Base-by-base conservation (phyloP, 345 rosid genomes). In the Corymbia maculata region DNA sequence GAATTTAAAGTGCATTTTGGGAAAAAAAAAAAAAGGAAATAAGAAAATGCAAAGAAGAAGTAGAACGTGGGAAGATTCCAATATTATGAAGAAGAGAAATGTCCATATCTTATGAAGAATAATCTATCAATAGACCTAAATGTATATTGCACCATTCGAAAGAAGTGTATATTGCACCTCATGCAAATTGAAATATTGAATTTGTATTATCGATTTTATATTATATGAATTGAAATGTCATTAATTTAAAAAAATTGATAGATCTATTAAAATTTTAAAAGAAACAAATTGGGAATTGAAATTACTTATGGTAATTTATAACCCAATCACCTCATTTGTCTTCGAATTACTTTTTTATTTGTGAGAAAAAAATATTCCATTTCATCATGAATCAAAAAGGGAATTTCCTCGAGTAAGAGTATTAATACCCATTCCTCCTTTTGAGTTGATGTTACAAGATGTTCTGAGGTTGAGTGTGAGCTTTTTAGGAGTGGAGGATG, bases 151-250 rank as follows among this genome's bases (percentile, higher is more conserved):
- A 8, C 47, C 24, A 0, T 70, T 70, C 22, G 9, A 36, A 36
- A 21, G 47, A 36, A 19, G 9, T 17, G 80, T n/a, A n/a, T n/a
- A n/a, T 36, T 36, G 42, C 26, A 75, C 14, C 26, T 3, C 49
- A 75, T 36, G 0, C 9, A 49, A 75, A 9, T 36, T 42, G 49
- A 75, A 42, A 14, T 42, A 19, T 5, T 36, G 82, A 12, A 75
- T 75, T 42, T 75, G 49, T 36, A 36, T 7, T 12, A 36, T 75
- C 82, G 15, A 36, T 9, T 42, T 44, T 19, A 36, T 10, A 13
- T 17, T 9, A 36, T 17, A 36, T 9, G 26, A 0, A 75, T 19
- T 42, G 12, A 75, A 75, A 75, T 1, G 1, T 19, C 4, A 0
- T 75, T 13, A 36, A 36, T 70, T 32, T 70, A 70, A 70, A 47